Evolutionary conservation across 495 filamentous ascomycete genomes (phyloP).

Genomic region (Podospora australis): DNA sequence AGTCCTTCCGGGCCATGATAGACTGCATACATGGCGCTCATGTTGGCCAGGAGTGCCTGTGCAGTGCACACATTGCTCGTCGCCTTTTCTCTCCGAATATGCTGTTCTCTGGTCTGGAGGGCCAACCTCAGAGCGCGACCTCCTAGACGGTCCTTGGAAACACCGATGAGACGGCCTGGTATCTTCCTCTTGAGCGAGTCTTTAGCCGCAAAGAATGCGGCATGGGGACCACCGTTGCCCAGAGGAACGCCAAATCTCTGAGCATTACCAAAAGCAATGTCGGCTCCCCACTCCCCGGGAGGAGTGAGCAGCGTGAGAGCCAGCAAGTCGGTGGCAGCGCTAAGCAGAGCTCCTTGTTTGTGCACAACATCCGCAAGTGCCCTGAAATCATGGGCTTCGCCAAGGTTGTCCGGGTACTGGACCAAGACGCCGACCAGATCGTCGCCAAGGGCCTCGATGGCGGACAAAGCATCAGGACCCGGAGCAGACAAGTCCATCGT

Average conservation of each 20-base stretch:
- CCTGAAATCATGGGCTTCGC: slow-evolving; percentile 70
- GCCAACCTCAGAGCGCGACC: slow-evolving; percentile 80
- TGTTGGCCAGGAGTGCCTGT: slow-evolving; percentile 91
- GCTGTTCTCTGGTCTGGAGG: slow-evolving; percentile 92
- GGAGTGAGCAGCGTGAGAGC: slow-evolving; percentile 86
- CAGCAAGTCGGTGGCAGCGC: slow-evolving; percentile 85
- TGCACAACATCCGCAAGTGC: slow-evolving; percentile 71
- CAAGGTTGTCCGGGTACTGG: slow-evolving; percentile 91
- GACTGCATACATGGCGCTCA: slow-evolving; percentile 96
- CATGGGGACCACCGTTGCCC: slow-evolving; percentile 91
- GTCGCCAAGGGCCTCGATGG: slow-evolving; percentile 67
- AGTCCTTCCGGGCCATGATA: slow-evolving; percentile 90
- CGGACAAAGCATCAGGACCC: slow-evolving; percentile 52
- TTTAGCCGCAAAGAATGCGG: slow-evolving; percentile 90
- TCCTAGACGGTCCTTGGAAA: slow-evolving; percentile 87
- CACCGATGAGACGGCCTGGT: slow-evolving; percentile 84
- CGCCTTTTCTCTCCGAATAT: slow-evolving; percentile 95
- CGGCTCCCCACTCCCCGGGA: slow-evolving; percentile 92
- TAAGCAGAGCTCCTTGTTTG: slow-evolving; percentile 71
- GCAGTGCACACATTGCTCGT: slow-evolving; percentile 99
- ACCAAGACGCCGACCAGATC: slow-evolving; percentile 86
- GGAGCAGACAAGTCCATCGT: slow-evolving; percentile 68
- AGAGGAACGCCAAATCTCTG: slow-evolving; percentile 92
- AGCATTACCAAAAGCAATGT: slow-evolving; percentile 95
- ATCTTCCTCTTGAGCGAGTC: slow-evolving; percentile 97